phyloP scores from a whole-genome alignment of 345 rosid genomes.

The Linum lewisii region DNA sequence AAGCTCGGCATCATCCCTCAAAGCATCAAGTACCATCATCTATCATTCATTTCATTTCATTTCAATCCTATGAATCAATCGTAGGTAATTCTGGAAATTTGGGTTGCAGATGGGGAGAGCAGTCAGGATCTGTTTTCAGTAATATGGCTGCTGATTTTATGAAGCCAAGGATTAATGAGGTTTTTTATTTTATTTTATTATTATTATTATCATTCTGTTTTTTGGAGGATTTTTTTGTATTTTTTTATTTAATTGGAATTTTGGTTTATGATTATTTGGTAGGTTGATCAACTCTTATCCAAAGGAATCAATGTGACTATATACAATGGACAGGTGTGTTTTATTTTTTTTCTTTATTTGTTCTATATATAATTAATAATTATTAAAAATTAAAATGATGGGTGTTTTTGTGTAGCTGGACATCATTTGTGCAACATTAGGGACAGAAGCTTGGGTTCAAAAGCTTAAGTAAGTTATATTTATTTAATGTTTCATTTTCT shows the following conservation, averaged over 20 bases:
- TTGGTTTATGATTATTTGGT: neutral
- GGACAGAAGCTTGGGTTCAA: slow-evolving; percentile 81
- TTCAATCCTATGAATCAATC: too few species aligned
- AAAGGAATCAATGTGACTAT: slow-evolving; percentile 69
- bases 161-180: slow-evolving; percentile 70
- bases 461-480: slow-evolving; percentile 61
- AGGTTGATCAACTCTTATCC: slow-evolving; percentile 75
- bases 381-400: too few species aligned
- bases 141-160: slow-evolving; percentile 58
- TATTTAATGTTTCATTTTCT: neutral
- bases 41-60: neutral
- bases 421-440: slow-evolving; percentile 73
- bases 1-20: slow-evolving; percentile 75
- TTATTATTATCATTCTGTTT: neutral
- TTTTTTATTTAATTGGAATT: too few species aligned
- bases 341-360: neutral
- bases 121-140: slow-evolving; percentile 40
- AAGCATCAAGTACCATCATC: slow-evolving; percentile 38
- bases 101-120: slow-evolving; percentile 78
- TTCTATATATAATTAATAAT: too few species aligned
- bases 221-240: neutral
- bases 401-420: slow-evolving; percentile 41
- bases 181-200: neutral
- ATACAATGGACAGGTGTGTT: slow-evolving; percentile 79
- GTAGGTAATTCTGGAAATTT: too few species aligned